Conservation (phyloP, 2,329 filamentous ascomycete species). For the Malbranchea zuffiana region DNA sequence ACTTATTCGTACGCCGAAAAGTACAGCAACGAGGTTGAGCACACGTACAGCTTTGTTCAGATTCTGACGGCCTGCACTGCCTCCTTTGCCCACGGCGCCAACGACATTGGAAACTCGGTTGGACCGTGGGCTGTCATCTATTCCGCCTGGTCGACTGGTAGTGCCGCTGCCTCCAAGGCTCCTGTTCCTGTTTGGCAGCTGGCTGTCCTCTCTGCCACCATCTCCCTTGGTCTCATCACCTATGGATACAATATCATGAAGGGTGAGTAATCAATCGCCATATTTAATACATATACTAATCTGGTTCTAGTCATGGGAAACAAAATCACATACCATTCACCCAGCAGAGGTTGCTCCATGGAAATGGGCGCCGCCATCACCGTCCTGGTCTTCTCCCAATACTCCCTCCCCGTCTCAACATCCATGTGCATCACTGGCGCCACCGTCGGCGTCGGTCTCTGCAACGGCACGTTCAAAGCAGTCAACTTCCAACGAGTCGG, state of each 20-base stretch:
- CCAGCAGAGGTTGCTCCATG: slow-evolving; percentile 52
- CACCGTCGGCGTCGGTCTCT: slow-evolving; percentile 66
- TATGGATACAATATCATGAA: slow-evolving; percentile 83
- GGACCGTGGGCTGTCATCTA: slow-evolving; percentile 63
- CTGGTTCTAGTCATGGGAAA: slow-evolving; percentile 58
- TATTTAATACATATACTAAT: slow-evolving; percentile 14
- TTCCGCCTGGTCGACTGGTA: slow-evolving; percentile 54
- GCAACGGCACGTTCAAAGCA: slow-evolving; percentile 59
- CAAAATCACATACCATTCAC: slow-evolving; percentile 62
- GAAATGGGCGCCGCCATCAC: slow-evolving; percentile 71
- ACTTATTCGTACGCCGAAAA: slow-evolving; percentile 55
- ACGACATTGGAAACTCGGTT: slow-evolving; percentile 63
- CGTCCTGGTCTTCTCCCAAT: slow-evolving; percentile 64
- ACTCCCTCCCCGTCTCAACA: slow-evolving; percentile 63
- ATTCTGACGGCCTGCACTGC: slow-evolving; percentile 43
- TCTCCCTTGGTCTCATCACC: slow-evolving; percentile 58
- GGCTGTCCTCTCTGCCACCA: slow-evolving; percentile 53
- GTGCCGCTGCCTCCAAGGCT: slow-evolving; percentile 50
- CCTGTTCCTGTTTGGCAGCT: slow-evolving; percentile 66
- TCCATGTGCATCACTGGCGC: slow-evolving; percentile 73
- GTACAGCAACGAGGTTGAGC: slow-evolving; percentile 60
- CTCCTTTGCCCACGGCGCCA: slow-evolving; percentile 56
- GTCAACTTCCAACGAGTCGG: slow-evolving; percentile 67
- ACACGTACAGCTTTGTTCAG: slow-evolving; percentile 46
- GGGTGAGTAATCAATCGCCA: slow-evolving; percentile 37